Evolutionary conservation across 2,329 filamentous ascomycete genomes (phyloP), one percentile per base, ranked within the genome.

Genomic region (Mycosphaerella arachidis): DNA sequence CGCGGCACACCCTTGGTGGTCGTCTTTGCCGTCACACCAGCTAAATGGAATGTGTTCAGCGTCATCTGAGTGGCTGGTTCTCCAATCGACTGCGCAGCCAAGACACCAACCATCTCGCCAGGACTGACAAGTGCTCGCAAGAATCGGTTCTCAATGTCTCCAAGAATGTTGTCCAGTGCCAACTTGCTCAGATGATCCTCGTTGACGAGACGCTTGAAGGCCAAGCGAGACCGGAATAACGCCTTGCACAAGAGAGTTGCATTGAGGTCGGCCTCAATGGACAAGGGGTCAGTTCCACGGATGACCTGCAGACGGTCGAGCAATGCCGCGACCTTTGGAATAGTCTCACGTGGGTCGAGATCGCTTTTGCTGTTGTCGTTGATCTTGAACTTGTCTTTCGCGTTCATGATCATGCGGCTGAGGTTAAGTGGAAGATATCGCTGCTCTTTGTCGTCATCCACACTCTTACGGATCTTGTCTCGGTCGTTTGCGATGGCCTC

Each of bases 41-140:
- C 92, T 76, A 99, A 99, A 82, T 99, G 94, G 89, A 99, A 99
- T 27, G 94, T 99, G 80, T 99, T 99, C 62, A 99, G 80, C 1
- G 94, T 99, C 94, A 99, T 99, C 81, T 99, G 94, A 1, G 94
- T 99, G 24, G 94, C 95, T 45, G 94, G 94, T 77, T 99, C 94
- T 79, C 94, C 94, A 73, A 99, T 99, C 33, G 94, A 99, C 78
- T 99, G 94, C 6, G 95, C 94, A 64, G 94, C 94, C 71, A 99
- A 80, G 24, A 99, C 94, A 79, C 94, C 94, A 58, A 99, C 94
- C 94, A 99, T 99, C 75, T 99, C 95, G 73, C 95, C 94, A 52
- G 94, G 93, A 69, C 87, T 91, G 62, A 96, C 92, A 68, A 90
- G 86, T 51, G 93, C 86, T 70, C 89, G 88, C 37, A 90, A 85